These are phyloP conservation scores for Puccinellia tenuiflora DNA, from an alignment of 176 grass and related monocot genomes.

Conservation along the genomic window DNA sequence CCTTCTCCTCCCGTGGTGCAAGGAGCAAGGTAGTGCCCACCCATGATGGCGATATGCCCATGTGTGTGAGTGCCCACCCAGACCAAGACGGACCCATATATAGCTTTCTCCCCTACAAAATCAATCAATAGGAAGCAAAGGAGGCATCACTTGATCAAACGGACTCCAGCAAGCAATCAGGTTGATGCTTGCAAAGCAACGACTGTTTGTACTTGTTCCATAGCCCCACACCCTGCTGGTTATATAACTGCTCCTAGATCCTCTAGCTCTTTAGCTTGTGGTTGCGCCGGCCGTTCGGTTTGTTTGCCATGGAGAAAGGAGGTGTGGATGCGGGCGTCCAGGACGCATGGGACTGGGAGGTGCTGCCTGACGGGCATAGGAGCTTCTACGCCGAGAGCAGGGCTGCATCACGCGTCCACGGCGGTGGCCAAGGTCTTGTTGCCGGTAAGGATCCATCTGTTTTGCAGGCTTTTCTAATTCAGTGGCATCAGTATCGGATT, in stretches of 20 bases:
- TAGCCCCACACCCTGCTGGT: not conserved
- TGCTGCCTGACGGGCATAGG: conserved; percentile 49
- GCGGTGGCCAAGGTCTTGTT: not conserved
- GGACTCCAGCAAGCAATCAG: not conserved
- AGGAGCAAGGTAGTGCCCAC: conserved; percentile 6
- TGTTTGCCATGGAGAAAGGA: conserved; percentile 24
- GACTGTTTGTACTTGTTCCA: not conserved
- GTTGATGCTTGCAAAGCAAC: conserved; percentile 24
- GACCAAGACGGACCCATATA: not conserved
- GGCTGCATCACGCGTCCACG: not conserved
- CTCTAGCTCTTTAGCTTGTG: not conserved
- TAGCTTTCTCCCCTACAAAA: conserved; percentile 25
- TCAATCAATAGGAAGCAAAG: conserved; percentile 3
- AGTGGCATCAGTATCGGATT: not conserved
- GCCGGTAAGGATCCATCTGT: conserved; percentile 14
- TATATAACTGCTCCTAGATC: not conserved
- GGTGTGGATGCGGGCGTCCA: conserved; percentile 10
- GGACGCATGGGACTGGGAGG: conserved; percentile 91
- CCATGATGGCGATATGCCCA: conserved; percentile 14
- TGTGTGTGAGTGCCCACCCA: not conserved
- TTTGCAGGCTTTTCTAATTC: not conserved
- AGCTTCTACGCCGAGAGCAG: conserved; percentile 10
- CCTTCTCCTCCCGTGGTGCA: conserved; percentile 15
- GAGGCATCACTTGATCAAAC: conserved; percentile 8
- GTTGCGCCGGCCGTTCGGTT: not conserved